phyloP scores from a whole-genome alignment of 805 yeast species.

The Lachancea nothofagi region DNA sequence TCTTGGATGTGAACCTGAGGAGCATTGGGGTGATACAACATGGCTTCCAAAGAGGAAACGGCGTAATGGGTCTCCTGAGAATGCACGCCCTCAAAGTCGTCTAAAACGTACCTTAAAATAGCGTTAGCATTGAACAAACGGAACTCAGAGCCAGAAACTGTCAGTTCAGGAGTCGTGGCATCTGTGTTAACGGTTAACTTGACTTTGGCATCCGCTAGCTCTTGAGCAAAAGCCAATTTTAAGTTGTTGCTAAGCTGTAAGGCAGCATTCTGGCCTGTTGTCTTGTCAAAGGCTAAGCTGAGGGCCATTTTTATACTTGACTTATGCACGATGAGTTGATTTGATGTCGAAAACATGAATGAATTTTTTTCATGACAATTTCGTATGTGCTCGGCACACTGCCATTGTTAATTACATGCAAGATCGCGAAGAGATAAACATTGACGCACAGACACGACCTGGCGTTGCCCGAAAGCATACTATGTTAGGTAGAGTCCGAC shows the following conservation, averaged over 20 bases:
- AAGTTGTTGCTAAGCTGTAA: conserved; percentile 29
- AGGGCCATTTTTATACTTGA: conserved; percentile 15
- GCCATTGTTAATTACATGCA: no score
- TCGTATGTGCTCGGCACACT: no score
- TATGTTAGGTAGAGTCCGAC: no score
- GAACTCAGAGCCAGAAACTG: conserved; percentile 26
- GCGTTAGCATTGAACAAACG: conserved; percentile 63
- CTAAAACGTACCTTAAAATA: conserved; percentile 56
- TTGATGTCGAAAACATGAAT: neutral
- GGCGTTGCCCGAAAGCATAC: no score
- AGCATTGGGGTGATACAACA: conserved; percentile 14
- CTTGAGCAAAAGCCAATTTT: conserved; percentile 30
- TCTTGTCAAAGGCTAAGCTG: conserved; percentile 27
- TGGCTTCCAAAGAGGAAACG: conserved; percentile 20
- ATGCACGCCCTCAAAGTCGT: conserved; percentile 39
- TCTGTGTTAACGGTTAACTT: conserved; percentile 21
- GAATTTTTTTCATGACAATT: conserved; percentile 3
- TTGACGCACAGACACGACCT: no score
- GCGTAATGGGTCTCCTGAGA: conserved; percentile 31
- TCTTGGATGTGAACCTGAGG: conserved; percentile 43
- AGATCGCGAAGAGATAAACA: no score
- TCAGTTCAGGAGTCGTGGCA: conserved; percentile 23
- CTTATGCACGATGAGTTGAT: neutral
- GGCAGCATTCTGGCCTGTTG: conserved; percentile 19
- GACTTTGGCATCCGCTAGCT: conserved; percentile 22